Conservation (phyloP, 108 stramenopile genomes). For the Nitzschia sp. region DNA sequence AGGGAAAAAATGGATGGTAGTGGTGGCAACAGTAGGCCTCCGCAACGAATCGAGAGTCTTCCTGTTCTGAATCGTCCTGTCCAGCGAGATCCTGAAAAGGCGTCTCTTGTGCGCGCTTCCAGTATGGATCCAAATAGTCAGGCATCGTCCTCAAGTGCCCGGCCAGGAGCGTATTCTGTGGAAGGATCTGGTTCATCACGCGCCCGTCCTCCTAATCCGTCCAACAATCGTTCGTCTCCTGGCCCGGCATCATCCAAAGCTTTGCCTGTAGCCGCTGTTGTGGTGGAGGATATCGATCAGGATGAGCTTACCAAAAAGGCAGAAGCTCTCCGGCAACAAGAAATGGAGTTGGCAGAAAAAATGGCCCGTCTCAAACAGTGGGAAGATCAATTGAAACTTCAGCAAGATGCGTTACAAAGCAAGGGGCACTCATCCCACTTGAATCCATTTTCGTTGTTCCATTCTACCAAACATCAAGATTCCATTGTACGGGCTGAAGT, state of each 20-base stretch:
- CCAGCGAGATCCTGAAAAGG: too few species aligned
- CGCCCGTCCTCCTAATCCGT: neutral
- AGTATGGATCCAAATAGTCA: too few species aligned
- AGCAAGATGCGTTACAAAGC: neutral
- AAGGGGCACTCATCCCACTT: neutral
- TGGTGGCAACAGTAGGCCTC: too few species aligned
- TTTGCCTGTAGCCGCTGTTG: slow-evolving; percentile 10
- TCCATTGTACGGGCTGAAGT: neutral
- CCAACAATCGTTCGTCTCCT: neutral
- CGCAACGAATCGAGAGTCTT: neutral
- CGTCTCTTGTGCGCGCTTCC: too few species aligned
- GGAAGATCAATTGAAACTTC: slow-evolving; percentile 10
- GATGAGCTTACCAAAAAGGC: neutral
- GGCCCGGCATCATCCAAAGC: neutral
- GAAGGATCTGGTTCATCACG: neutral
- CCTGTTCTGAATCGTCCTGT: neutral
- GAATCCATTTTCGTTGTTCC: neutral
- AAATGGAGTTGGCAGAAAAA: slow-evolving; percentile 10
- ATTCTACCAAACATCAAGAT: too few species aligned
- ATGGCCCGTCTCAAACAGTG: slow-evolving; percentile 9
- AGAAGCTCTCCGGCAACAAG: slow-evolving; percentile 4
- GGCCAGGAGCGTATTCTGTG: neutral
- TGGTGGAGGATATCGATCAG: slow-evolving; percentile 12
- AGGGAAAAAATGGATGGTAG: neutral
- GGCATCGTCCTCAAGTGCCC: neutral